Base-by-base conservation (phyloP, 1,139 yeast species). In the Saccharomyces hybrid region DNA sequence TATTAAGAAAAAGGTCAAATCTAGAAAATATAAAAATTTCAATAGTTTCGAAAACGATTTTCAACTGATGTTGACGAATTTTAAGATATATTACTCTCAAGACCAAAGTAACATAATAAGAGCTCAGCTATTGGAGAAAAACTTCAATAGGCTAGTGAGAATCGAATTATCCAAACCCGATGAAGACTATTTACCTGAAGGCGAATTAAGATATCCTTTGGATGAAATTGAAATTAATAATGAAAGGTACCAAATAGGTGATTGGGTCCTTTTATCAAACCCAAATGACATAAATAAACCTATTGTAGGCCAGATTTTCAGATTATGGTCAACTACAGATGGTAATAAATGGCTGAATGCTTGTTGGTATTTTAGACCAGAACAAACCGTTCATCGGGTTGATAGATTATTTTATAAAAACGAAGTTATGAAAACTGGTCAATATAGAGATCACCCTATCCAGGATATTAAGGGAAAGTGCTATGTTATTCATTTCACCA, bases 281-380 rank as follows among this genome's bases (percentile, higher is more conserved):
- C 89, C 91, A 12, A 91, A 89, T 67, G 96, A 90, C 70, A 83
- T 86, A 2, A 78, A 83, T 28, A 87, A 88, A 69, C 98, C 99
- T 14, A 90, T 90, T 9, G 88, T 91, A 29, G 97, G 96, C 4
- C 99, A 93, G 71, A 81, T 93, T 42, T 93, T 91, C 74, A 80
- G 96, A 64, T 80, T 93, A 60, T 93, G 99, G 99, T 82, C 86
- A 56, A 71, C 76, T 4, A 80, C 81, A 54, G 96, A 90, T 65
- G 95, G 95, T 11, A 84, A 86, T 58, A 79, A 86, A 58, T 91
- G 91, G 82, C 80, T 93, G 67, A 93, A 93, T 66, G 96, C 88
- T 38, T 93, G 99, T 75, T 93, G 99, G 99, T 93, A 91, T 72
- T 87, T 89, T 66, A 83, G 98, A 58, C 96, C 99, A 0, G 98